Base-by-base conservation (phyloP, 2,329 filamentous ascomycete genomes). In the Gremmenia infestans region DNA sequence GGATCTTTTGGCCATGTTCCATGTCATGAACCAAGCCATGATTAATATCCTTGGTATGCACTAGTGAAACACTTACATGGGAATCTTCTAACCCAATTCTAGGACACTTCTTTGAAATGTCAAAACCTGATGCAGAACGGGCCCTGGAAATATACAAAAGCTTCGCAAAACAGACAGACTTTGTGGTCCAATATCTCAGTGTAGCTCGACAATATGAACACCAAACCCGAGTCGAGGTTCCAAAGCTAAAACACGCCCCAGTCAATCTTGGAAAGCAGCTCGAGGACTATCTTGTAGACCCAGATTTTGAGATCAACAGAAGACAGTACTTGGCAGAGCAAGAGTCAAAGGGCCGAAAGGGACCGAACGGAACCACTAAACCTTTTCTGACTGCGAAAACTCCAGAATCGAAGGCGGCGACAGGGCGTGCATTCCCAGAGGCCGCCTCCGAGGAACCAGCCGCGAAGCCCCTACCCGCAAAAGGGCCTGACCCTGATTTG, bases 71-170 rank as follows among this genome's bases (percentile, higher is more conserved):
- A 4, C 15, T n/a, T 6, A 8, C 11, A 19, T 25, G 42, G 19
- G 6, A 14, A 45, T 23, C 11, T 19, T 12, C 17, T 19, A 23
- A 12, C 12, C 42, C 11, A 25, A 6, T 22, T 53, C 22, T 60
- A 95, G 91, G 94, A 65, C 90, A 95, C 72, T 99, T 97, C 73
- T 99, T 99, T 67, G 94, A 99, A 75, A 93, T 99, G 88, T 97
- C 94, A 50, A 90, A 89, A 68, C 81, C 89, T 25, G 94, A 99
- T 72, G 95, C 94, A 57, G 91, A 97, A 71, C 83, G 92, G 60
- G 91, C 94, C 55, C 84, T 99, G 74, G 81, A 85, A 58, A 93
- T 99, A 59, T 99, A 99, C 74, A 89, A 92, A 69, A 88, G 81
- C 15, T 99, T 99, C 68, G 91, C 91, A 15, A 88, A 84, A 66